phyloP scores from a whole-genome alignment of 1,139 yeast genomes.

The Suhomyces terraborum region DNA sequence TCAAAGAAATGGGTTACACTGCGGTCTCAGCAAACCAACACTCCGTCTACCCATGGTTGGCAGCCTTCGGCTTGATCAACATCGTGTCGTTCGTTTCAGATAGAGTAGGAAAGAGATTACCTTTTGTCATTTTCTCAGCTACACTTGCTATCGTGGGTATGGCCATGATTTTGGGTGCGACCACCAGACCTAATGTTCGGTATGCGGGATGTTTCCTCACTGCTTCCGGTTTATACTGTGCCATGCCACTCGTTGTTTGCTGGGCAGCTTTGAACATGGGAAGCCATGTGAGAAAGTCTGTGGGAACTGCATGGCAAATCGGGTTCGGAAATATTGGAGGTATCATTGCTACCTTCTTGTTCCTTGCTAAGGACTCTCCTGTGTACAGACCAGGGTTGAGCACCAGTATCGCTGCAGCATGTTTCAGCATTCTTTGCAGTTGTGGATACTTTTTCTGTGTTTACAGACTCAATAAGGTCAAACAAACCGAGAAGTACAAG shows the following conservation, averaged over 20 bases:
- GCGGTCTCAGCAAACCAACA: slow-evolving; percentile 65
- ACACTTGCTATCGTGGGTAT: slow-evolving; percentile 56
- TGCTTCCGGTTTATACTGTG: slow-evolving; percentile 66
- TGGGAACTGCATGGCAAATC: slow-evolving; percentile 74
- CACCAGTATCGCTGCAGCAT: slow-evolving; percentile 54
- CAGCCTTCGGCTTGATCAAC: slow-evolving; percentile 59
- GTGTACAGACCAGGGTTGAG: slow-evolving; percentile 57
- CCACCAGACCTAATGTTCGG: slow-evolving; percentile 40
- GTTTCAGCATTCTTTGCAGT: slow-evolving; percentile 51
- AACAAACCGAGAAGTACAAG: slow-evolving; percentile 37
- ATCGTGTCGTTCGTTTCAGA: slow-evolving; percentile 53
- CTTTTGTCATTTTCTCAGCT: slow-evolving; percentile 47
- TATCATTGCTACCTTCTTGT: slow-evolving; percentile 67
- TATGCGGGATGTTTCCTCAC: slow-evolving; percentile 74
- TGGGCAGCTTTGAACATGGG: slow-evolving; percentile 69
- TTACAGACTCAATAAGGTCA: slow-evolving; percentile 44
- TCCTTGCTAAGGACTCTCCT: slow-evolving; percentile 60
- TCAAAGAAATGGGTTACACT: slow-evolving; percentile 56
- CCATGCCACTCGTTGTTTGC: slow-evolving; percentile 76
- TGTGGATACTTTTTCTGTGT: slow-evolving; percentile 45
- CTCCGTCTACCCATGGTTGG: slow-evolving; percentile 74
- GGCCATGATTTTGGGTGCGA: slow-evolving; percentile 49
- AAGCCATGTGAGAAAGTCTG: slow-evolving; percentile 70
- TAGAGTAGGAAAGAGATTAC: slow-evolving; percentile 43
- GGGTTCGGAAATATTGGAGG: slow-evolving; percentile 88